A percentile compares a stretch with the other conserved stretches of the same genome.
These are phyloP conservation scores for Schoenoplectus triqueter DNA, from an alignment of 202 grass and related monocot genomes.

Conservation along the genomic window DNA sequence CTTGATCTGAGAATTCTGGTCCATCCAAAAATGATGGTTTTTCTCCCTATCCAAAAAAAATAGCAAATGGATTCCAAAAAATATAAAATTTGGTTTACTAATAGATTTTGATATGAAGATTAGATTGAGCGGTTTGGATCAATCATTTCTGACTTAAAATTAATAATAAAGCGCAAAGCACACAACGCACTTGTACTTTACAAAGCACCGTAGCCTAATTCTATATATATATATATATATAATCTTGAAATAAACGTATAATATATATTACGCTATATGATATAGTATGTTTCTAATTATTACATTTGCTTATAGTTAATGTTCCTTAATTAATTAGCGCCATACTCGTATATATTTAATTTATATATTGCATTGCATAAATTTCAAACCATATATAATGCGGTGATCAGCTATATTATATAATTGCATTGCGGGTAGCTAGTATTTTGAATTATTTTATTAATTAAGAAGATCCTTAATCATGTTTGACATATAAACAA, in stretches of 20 bases:
- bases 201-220: no score
- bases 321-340: background rate
- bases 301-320: background rate
- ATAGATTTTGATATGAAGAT: no score
- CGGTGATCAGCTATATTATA: background rate
- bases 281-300: background rate
- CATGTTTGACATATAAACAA: constrained; percentile 37
- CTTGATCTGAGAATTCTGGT: no score
- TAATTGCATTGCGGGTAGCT: background rate
- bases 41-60: no score
- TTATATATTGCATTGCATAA: background rate
- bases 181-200: no score
- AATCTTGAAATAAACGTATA: background rate
- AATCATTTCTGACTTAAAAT: no score
- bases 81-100: no score
- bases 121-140: no score
- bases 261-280: background rate
- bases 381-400: background rate
- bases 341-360: background rate
- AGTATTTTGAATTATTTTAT: constrained; percentile 10
- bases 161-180: no score
- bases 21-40: no score
- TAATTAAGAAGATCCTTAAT: constrained; percentile 18
- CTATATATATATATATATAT: background rate
- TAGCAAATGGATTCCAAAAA: no score